Evolutionary conservation across 2,329 filamentous ascomycete genomes (phyloP).

Genomic region (Myriosclerotinia duriaeana): DNA sequence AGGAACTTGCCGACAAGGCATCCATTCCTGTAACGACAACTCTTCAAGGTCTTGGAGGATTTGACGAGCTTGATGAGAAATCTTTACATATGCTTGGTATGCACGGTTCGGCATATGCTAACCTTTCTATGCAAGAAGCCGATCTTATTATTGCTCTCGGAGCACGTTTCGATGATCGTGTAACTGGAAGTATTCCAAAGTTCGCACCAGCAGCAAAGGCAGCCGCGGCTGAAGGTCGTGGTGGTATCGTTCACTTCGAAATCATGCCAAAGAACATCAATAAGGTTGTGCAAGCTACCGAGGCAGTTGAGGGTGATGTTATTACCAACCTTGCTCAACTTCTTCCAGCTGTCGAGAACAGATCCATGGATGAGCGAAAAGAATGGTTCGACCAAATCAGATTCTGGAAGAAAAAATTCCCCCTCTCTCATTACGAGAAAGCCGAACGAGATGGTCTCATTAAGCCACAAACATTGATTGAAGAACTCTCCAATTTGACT

Average conservation of each 20-base stretch:
- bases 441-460: conserved; percentile 75
- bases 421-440: conserved; percentile 76
- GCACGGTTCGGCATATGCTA: conserved; percentile 96
- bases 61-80: conserved; percentile 90
- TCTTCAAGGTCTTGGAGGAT: conserved; percentile 87
- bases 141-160: conserved; percentile 95
- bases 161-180: conserved; percentile 93
- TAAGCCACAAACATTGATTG: conserved; percentile 91
- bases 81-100: conserved; percentile 97
- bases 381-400: conserved; percentile 91
- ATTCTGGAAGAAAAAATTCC: conserved; percentile 89
- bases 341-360: conserved; percentile 67
- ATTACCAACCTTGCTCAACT: conserved; percentile 73
- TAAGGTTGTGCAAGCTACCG: conserved; percentile 95
- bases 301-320: conserved; percentile 93
- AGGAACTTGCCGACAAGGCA: conserved; percentile 84
- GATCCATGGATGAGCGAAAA: conserved; percentile 63
- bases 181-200: conserved; percentile 76
- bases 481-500: conserved; percentile 83
- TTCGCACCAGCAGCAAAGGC: conserved; percentile 87
- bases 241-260: conserved; percentile 96
- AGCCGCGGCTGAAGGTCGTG: conserved; percentile 79
- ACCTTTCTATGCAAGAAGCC: conserved; percentile 96
- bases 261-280: conserved; percentile 99
- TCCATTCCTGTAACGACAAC: conserved; percentile 95